Base-by-base conservation (phyloP, 805 yeast genomes). In the Scheffersomyces spartinae region DNA sequence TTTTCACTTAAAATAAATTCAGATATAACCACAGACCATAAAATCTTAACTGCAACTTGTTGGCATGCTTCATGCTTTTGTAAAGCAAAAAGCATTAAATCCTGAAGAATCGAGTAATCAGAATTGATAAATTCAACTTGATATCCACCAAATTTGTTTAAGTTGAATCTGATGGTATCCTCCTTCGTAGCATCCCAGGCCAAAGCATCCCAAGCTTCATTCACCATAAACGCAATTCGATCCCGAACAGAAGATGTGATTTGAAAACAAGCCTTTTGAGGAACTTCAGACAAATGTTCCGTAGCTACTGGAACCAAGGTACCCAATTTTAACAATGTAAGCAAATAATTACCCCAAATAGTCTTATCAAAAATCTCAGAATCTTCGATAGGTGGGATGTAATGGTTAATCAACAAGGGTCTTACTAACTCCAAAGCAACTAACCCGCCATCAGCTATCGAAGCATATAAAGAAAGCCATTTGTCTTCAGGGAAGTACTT, bases 11-110 rank as follows among this genome's bases (percentile, higher is more conserved):
- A 55, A 23, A 68, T 52, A 52, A 74, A 65, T 47, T 79, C 86
- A 6, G 76, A 60, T n/a, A 77, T 71, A 40, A 78, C 60, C 29
- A 77, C 64, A 1, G 81, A 61, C 84, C 86, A 80, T 21, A 83
- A 45, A 12, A 82, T 61, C 37, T 71, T 66, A 16, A 70, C 76
- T 34, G 86, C 76, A 14, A 72, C 68, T 16, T 55, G 51, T 38
- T 74, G 75, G 40, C 85, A 74, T 15, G 54, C 55, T 4, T 65
- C 48, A 44, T 79, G 73, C 36, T 73, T 58, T 43, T 81, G 93
- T 38, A 82, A 61, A 24, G 80, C 73, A 42, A 78, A 68, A 21
- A 75, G 61, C 55, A 78, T 60, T 29, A 84, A 49, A 28, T 75
- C 80, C 26, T 69, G 69, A 21, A 82, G 52, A 15, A 83, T 62